Evolutionary conservation across 1,284 basidiomycete species (phyloP).

Genomic region (Pholiota adiposa): DNA sequence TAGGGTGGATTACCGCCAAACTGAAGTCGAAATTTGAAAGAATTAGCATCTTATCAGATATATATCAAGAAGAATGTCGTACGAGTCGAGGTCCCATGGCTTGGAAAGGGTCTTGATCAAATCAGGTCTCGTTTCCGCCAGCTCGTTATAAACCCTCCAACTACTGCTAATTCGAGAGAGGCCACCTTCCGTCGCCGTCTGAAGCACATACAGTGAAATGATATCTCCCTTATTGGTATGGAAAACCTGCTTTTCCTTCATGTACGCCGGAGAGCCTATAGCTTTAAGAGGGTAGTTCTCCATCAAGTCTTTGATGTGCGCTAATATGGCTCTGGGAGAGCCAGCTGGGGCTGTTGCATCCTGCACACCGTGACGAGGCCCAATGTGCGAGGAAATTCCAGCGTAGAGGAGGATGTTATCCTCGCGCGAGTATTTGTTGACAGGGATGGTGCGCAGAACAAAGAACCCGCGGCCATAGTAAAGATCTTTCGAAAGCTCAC

Average conservation of each 20-base stretch:
- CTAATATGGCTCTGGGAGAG: slow-evolving; percentile 33
- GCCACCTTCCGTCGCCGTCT: slow-evolving; percentile 42
- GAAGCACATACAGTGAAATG: slow-evolving; percentile 41
- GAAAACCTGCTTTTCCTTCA: slow-evolving; percentile 48
- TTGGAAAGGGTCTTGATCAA: slow-evolving; percentile 41
- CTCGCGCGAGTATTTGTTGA: slow-evolving; percentile 32
- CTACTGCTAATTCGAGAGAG: slow-evolving; percentile 43
- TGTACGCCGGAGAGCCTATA: slow-evolving; percentile 44
- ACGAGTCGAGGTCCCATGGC: slow-evolving; percentile 45
- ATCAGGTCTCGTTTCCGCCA: slow-evolving; percentile 44
- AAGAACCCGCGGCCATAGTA: slow-evolving; percentile 41
- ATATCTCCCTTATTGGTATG: slow-evolving; percentile 47
- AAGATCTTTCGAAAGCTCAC: slow-evolving; percentile 33
- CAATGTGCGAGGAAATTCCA: slow-evolving; percentile 43
- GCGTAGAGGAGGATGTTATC: slow-evolving; percentile 38
- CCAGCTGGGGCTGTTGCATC: slow-evolving; percentile 27
- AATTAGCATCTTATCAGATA: not conserved
- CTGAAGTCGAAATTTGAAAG: slow-evolving; percentile 25
- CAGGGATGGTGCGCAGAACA: slow-evolving; percentile 38
- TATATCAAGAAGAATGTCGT: slow-evolving; percentile 9
- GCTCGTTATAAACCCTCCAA: slow-evolving; percentile 46
- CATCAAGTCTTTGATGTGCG: slow-evolving; percentile 47
- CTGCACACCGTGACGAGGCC: slow-evolving; percentile 40
- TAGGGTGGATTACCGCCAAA: slow-evolving; percentile 41
- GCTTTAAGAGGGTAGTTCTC: slow-evolving; percentile 32